Percentiles rank a stretch among this genome's conserved stretches.
phyloP scores from a whole-genome alignment of 352 stramenopile genomes.

The Hyaloperonospora brassicae region DNA sequence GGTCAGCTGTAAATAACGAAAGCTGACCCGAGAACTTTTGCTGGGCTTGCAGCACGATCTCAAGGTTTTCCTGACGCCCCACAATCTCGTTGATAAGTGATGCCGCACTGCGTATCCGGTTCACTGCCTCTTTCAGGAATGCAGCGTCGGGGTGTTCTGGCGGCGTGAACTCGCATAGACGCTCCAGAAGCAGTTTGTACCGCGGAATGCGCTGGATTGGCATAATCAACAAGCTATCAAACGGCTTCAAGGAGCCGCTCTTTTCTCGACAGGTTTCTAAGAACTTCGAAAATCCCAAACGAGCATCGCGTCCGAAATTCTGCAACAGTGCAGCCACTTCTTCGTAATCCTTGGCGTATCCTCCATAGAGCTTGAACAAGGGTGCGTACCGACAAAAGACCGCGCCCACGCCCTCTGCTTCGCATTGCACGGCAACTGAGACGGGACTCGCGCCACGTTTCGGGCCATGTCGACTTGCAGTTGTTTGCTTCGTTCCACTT shows the following conservation, averaged over 20 bases:
- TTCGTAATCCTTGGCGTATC: constrained; percentile 80
- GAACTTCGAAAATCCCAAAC: constrained; percentile 45
- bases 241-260: constrained; percentile 53
- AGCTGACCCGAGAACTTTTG: constrained; percentile 75
- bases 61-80: constrained; percentile 70
- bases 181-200: constrained; percentile 85
- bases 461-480: constrained; percentile 7
- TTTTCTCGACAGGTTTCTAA: constrained; percentile 45
- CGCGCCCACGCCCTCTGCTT: constrained; percentile 44
- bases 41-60: constrained; percentile 70
- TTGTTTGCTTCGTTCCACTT: not conserved
- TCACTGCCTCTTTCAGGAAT: constrained; percentile 54
- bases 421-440: constrained; percentile 25
- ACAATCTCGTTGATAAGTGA: constrained; percentile 83
- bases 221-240: constrained; percentile 87
- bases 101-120: constrained; percentile 47
- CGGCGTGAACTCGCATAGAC: constrained; percentile 63
- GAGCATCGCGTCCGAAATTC: constrained; percentile 42
- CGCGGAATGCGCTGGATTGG: constrained; percentile 88
- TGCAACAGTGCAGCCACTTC: constrained; percentile 56
- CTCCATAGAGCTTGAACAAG: constrained; percentile 77
- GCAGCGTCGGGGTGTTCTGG: constrained; percentile 48
- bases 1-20: constrained; percentile 57
- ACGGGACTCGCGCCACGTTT: constrained; percentile 29
- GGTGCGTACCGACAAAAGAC: constrained; percentile 77